Percentiles rank a stretch among this genome's conserved stretches.
These are phyloP conservation scores for Gamsiella multidivaricata DNA, from an alignment of 192 early-diverging fungal species.

Conservation along the genomic window DNA sequence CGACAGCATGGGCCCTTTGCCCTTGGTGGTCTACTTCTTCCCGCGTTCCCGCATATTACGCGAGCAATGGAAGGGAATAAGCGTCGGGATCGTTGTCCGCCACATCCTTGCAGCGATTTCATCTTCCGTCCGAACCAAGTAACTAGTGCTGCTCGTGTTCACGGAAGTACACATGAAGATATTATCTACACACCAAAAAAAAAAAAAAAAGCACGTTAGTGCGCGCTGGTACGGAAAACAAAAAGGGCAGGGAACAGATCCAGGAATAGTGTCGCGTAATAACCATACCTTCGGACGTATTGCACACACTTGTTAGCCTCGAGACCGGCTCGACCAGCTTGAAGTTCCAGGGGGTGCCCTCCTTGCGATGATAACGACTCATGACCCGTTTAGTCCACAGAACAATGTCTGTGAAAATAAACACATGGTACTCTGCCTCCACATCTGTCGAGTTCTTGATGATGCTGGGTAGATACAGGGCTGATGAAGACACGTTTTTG, in stretches of 20 bases:
- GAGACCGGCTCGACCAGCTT: slow-evolving; percentile 50
- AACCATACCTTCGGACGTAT: slow-evolving; percentile 38
- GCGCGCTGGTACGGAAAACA: neutral
- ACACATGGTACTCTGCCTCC: slow-evolving; percentile 49
- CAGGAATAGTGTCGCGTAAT: no score
- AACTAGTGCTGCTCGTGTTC: slow-evolving; percentile 44
- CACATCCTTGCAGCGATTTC: slow-evolving; percentile 46
- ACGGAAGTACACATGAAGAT: slow-evolving; percentile 43
- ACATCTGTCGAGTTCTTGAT: slow-evolving; percentile 50
- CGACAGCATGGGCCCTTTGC: neutral
- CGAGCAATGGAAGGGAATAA: slow-evolving; percentile 50
- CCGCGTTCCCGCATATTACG: slow-evolving; percentile 21
- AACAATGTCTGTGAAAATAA: slow-evolving; percentile 50
- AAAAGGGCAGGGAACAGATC: no score
- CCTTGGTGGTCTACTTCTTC: neutral
- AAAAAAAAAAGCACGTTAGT: neutral
- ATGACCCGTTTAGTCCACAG: slow-evolving; percentile 51
- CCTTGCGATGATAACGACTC: slow-evolving; percentile 48
- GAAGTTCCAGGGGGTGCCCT: slow-evolving; percentile 46
- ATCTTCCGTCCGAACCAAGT: slow-evolving; percentile 43
- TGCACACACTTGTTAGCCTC: slow-evolving; percentile 37
- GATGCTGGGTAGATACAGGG: slow-evolving; percentile 32
- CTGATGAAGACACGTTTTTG: slow-evolving; percentile 30
- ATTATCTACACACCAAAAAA: slow-evolving; percentile 23
- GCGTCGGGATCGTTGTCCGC: slow-evolving; percentile 41